Base-by-base conservation (phyloP, 1,284 basidiomycete species). In the Anthracocystis panici-leucophaei region DNA sequence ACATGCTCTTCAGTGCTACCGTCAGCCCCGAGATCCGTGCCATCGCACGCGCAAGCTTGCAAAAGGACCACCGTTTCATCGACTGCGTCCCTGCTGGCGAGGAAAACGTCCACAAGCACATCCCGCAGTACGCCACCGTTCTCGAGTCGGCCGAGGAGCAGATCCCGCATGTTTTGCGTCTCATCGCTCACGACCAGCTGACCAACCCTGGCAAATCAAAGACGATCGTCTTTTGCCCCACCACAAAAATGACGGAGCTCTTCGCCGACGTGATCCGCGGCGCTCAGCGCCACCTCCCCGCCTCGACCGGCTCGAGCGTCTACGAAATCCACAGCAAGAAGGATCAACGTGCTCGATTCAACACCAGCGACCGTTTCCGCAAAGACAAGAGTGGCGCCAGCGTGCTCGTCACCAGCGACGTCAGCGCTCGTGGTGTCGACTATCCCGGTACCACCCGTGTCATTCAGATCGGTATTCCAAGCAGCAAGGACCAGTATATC, bases 1-100 rank as follows among this genome's bases (percentile, higher is more conserved):
- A 95, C 0, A 92, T 97, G 88, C 88, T 99, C 71, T 97, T 98
- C 87, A 95, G 93, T n/a, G 95, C 96, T 11, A 97, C 89, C 20
- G 88, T 89, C 51, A 88, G 88, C 45, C 82, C 78, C 18, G 86
- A 87, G 58, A 88, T 90, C 61, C 79, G 84, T 33, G 80, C 84
- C 49, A 86, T 89, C 54, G 88, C 89, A 1, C 81, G 85, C 31
- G 81, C 85, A 89, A 66, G 90, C 90, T 78, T 93, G 89, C 86
- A 88, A 23, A 84, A 85, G 48, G 88, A 90, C 65, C 89, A 92
- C 84, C 59, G 89, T 88, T 87, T 88, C 75, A 88, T 90, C 80
- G 89, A 90, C 85, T 89, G 88, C 74, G 89, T 90, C 2, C 88
- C 88, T 41, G 84, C 86, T 44, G 88, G 89, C 81, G 89, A 89